phyloP scores from a whole-genome alignment of 225 moss, liverwort and hornwort genomes.

The Bryoerythrophyllum caledonicum region DNA sequence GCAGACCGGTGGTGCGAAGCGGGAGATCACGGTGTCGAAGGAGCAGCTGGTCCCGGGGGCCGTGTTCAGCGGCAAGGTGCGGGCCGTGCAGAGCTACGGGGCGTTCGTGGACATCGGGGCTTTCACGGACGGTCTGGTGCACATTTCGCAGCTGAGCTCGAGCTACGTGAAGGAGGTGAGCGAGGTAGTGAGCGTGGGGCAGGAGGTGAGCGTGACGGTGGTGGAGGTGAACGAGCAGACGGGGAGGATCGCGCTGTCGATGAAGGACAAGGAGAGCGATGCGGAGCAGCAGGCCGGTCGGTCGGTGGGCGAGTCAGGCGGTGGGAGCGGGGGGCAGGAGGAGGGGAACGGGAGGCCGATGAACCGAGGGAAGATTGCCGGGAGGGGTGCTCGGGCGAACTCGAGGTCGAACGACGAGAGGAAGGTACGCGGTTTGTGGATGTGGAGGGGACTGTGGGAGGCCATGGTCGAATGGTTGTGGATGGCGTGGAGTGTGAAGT shows the following conservation, averaged over 20 bases:
- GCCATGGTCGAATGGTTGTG: not conserved
- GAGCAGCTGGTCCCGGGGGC: slow-evolving; percentile 77
- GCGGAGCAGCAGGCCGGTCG: slow-evolving; percentile 30
- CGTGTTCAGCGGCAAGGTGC: slow-evolving; percentile 70
- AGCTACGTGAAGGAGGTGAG: slow-evolving; percentile 65
- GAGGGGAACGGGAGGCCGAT: slow-evolving; percentile 55
- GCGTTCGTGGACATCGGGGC: slow-evolving; percentile 95
- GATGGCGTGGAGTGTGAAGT: not conserved
- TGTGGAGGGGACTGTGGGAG: not conserved
- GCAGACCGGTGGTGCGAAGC: slow-evolving; percentile 25
- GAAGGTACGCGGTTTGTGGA: slow-evolving; percentile 32
- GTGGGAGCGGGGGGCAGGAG: slow-evolving; percentile 30
- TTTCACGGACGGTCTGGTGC: slow-evolving; percentile 88
- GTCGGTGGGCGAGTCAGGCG: slow-evolving; percentile 25
- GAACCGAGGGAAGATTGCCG: slow-evolving; percentile 80
- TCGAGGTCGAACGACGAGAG: slow-evolving; percentile 53
- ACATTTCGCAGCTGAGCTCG: slow-evolving; percentile 72
- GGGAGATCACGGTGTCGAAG: slow-evolving; percentile 42
- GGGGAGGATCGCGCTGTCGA: slow-evolving; percentile 72
- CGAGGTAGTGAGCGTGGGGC: slow-evolving; percentile 73
- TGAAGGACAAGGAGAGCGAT: slow-evolving; percentile 66
- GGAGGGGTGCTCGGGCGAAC: slow-evolving; percentile 50
- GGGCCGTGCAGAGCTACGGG: slow-evolving; percentile 75
- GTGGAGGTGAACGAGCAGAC: slow-evolving; percentile 65
- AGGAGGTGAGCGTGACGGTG: slow-evolving; percentile 79